phyloP scores from a whole-genome alignment of 495 filamentous ascomycete species.

The Penicillium waksmanii region DNA sequence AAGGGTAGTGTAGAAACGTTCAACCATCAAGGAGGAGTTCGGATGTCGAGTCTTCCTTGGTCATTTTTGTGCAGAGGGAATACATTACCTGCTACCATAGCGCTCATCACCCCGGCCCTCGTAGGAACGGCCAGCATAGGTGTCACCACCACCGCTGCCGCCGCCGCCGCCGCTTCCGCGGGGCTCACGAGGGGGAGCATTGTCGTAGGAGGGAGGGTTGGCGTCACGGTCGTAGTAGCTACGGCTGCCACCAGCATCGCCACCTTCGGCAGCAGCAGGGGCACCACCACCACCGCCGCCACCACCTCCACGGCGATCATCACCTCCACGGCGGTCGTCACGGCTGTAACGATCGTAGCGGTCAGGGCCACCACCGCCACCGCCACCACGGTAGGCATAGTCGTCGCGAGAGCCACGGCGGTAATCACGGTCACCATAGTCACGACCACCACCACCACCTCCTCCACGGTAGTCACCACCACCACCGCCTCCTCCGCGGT shows the following conservation, averaged over 20 bases:
- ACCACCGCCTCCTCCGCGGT: conserved; percentile 53
- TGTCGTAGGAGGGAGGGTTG: conserved; percentile 50
- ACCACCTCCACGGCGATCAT: conserved; percentile 50
- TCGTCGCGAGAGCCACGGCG: conserved; percentile 57
- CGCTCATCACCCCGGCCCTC: conserved; percentile 54
- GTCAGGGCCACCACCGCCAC: conserved; percentile 60
- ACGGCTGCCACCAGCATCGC: conserved; percentile 48
- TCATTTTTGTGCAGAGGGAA: conserved; percentile 19
- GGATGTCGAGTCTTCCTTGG: neutral
- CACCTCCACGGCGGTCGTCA: conserved; percentile 54
- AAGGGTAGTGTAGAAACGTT: conserved; percentile 8
- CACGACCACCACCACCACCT: conserved; percentile 53
- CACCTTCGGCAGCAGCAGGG: conserved; percentile 51
- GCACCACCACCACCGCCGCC: conserved; percentile 46
- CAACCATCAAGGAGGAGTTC: conserved; percentile 19
- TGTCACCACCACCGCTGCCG: conserved; percentile 34
- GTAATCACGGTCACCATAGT: conserved; percentile 53
- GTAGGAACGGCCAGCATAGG: conserved; percentile 50
- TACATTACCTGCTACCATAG: conserved; percentile 50
- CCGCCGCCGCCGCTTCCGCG: conserved; percentile 60
- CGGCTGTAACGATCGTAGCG: conserved; percentile 75
- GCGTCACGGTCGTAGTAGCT: conserved; percentile 30
- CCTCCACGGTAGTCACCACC: conserved; percentile 62
- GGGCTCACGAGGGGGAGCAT: conserved; percentile 63
- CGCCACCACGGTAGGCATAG: conserved; percentile 57